These are phyloP conservation scores for Acanthamoeba castellanii DNA, from an alignment of 208 protist species.

Conservation along the genomic window DNA sequence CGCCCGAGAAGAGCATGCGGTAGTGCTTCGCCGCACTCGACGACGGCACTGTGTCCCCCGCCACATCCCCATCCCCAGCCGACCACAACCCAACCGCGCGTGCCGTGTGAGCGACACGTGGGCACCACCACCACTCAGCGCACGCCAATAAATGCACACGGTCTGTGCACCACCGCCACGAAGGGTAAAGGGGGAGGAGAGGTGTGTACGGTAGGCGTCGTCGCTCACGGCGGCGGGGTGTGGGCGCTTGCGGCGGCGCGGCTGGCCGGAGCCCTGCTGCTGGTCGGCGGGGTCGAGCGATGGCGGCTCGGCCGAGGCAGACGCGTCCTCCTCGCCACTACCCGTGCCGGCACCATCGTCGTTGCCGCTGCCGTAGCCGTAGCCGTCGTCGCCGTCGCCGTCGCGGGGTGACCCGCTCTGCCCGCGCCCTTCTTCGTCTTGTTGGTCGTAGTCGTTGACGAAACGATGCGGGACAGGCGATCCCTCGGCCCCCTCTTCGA, in stretches of 20 bases:
- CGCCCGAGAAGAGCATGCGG: conserved; percentile 37
- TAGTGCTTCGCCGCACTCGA: conserved; percentile 42
- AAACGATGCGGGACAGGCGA: too few species aligned
- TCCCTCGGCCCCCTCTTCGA: too few species aligned
- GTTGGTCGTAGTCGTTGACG: neutral
- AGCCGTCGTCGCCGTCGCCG: too few species aligned
- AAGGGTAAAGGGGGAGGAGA: neutral
- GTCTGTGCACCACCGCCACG: neutral
- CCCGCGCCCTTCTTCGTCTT: neutral
- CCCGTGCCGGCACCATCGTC: neutral
- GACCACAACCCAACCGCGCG: neutral
- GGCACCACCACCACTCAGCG: neutral
- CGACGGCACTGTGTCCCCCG: neutral
- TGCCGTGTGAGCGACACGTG: neutral
- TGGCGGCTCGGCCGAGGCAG: neutral
- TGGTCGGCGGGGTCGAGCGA: neutral
- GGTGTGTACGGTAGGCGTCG: conserved; percentile 7
- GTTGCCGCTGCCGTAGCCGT: too few species aligned
- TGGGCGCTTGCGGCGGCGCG: conserved; percentile 24
- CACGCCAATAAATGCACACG: neutral
- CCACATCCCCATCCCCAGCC: too few species aligned
- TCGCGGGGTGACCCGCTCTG: too few species aligned
- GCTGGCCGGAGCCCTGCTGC: neutral
- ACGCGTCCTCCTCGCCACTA: neutral
- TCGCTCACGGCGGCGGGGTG: conserved; percentile 25